Evolutionary conservation across 768 basidiomycete species (phyloP).

Genomic region (Fomitopsis pulvina): DNA sequence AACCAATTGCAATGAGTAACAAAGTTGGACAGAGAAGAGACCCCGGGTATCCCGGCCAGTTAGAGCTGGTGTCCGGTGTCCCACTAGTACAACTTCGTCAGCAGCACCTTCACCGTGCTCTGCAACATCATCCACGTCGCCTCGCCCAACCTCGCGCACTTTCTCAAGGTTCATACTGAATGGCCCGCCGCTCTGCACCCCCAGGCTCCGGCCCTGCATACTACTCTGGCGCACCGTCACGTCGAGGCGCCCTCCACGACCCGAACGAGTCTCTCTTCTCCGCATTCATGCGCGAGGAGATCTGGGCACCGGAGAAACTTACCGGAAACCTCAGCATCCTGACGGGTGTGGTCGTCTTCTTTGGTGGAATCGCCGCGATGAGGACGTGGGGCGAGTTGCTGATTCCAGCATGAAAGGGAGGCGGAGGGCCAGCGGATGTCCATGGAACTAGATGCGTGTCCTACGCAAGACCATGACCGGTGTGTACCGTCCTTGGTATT

Average conservation of each 20-base stretch:
- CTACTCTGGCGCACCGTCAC: slow-evolving; percentile 39
- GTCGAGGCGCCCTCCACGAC: slow-evolving; percentile 37
- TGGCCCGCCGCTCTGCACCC: slow-evolving; percentile 68
- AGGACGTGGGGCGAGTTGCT: slow-evolving; percentile 77
- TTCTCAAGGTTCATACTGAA: slow-evolving; percentile 19
- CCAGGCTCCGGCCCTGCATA: slow-evolving; percentile 47
- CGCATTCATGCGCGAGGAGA: slow-evolving; percentile 49
- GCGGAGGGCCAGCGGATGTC: neutral
- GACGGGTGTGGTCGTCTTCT: slow-evolving; percentile 59
- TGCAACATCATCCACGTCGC: neutral
- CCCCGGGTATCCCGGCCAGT: neutral
- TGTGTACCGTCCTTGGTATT: neutral
- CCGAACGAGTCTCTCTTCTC: slow-evolving; percentile 60
- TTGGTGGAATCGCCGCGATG: slow-evolving; percentile 61
- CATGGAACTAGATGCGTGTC: too few relatives aligned
- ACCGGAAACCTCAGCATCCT: slow-evolving; percentile 68
- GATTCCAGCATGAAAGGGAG: slow-evolving; percentile 47
- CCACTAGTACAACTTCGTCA: slow-evolving; percentile 3
- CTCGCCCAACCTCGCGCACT: slow-evolving; percentile 1
- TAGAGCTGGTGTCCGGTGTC: too few relatives aligned
- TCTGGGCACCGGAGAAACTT: slow-evolving; percentile 67
- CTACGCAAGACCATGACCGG: too few relatives aligned
- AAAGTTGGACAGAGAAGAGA: too few relatives aligned
- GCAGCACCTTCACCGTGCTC: neutral
- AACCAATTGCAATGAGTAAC: too few relatives aligned